phyloP scores from a whole-genome alignment of 179 eudicot species.

The Spergularia azorica region DNA sequence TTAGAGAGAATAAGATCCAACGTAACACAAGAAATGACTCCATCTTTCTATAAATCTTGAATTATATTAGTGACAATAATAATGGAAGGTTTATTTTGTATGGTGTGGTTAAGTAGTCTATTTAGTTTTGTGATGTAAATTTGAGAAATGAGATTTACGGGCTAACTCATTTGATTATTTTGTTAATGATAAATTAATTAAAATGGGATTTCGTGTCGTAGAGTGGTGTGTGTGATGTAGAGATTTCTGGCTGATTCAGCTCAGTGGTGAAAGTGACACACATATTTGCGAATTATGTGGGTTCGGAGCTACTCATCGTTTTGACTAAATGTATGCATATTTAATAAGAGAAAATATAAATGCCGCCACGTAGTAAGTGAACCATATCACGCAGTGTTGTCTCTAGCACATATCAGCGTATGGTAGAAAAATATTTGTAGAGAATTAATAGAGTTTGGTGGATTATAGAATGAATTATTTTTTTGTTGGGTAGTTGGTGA shows the following conservation, averaged over 20 bases:
- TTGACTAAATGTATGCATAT: no score
- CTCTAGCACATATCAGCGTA: no score
- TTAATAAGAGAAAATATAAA: no score
- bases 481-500: no score
- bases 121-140: neutral
- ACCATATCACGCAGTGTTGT: no score
- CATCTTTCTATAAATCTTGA: neutral
- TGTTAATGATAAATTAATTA: neutral
- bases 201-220: slow-evolving; percentile 22
- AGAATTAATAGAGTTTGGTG: no score
- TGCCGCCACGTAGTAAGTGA: no score
- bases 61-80: slow-evolving; percentile 40
- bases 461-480: no score
- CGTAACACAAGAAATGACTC: neutral
- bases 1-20: slow-evolving; percentile 28
- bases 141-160: slow-evolving; percentile 9
- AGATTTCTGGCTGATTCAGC: slow-evolving; percentile 23
- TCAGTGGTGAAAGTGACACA: slow-evolving; percentile 27
- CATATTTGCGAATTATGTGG: neutral
- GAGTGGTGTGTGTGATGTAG: slow-evolving; percentile 20
- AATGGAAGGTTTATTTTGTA: slow-evolving; percentile 28
- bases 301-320: neutral
- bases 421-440: no score
- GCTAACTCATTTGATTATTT: neutral
- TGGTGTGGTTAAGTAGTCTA: slow-evolving; percentile 13